These are phyloP conservation scores for Cercophora samala DNA, from an alignment of 495 filamentous ascomycete genomes.

Conservation along the genomic window DNA sequence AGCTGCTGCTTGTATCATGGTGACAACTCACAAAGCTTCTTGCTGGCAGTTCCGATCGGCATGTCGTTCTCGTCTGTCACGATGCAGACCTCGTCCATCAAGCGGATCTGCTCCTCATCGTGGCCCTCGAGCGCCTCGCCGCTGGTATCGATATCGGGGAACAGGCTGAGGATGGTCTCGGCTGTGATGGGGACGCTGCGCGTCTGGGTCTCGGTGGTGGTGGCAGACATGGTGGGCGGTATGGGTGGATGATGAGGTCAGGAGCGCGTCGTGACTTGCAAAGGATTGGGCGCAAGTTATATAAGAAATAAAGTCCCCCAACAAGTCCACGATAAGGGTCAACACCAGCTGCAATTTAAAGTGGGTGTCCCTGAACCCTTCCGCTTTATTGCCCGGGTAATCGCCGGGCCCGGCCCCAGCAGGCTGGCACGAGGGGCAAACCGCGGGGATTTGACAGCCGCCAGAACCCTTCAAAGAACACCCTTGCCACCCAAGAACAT, in stretches of 20 bases:
- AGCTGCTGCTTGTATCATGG: not conserved
- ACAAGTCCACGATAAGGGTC: slow-evolving; percentile 2
- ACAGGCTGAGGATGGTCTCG: slow-evolving; percentile 80
- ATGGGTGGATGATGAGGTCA: not conserved
- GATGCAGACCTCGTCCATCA: slow-evolving; percentile 99
- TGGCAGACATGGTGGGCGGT: slow-evolving; percentile 31
- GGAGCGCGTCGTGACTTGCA: not conserved
- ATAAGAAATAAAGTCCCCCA: not conserved
- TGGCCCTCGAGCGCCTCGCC: slow-evolving; percentile 76
- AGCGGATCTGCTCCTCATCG: slow-evolving; percentile 92
- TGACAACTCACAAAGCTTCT: slow-evolving; percentile 82
- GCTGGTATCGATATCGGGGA: slow-evolving; percentile 93
- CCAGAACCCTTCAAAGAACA: not conserved
- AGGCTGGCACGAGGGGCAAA: not conserved
- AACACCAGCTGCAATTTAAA: not conserved
- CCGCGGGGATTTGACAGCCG: not conserved
- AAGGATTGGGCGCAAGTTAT: not conserved
- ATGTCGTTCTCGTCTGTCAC: slow-evolving; percentile 87
- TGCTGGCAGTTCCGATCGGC: slow-evolving; percentile 95
- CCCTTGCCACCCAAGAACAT: not conserved
- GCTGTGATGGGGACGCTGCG: slow-evolving; percentile 63
- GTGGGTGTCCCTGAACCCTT: slow-evolving; percentile 1
- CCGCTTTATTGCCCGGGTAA: slow-evolving; percentile 1
- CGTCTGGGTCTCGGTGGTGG: slow-evolving; percentile 42
- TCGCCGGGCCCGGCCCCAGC: not conserved